A percentile compares a stretch with the other conserved stretches of the same genome.
phyloP scores from a whole-genome alignment of 2,329 filamentous ascomycete species.

The Aspergillus sojae region DNA sequence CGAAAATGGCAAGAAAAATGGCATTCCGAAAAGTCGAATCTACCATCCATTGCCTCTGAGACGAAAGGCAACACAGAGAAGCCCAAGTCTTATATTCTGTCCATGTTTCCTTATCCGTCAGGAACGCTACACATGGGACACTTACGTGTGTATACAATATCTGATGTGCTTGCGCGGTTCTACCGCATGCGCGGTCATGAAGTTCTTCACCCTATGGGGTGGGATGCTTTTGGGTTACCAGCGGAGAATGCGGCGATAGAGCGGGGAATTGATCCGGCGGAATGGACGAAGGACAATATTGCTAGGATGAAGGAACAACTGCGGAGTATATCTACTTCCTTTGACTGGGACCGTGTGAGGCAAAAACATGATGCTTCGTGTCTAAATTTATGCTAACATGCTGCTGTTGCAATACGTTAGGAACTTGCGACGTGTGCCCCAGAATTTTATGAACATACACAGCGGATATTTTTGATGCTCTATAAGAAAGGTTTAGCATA shows the following conservation, averaged over 20 bases:
- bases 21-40: conserved; percentile 29
- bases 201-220: conserved; percentile 87
- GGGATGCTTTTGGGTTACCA: conserved; percentile 89
- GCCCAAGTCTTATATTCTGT: conserved; percentile 68
- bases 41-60: neutral
- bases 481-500: conserved; percentile 76
- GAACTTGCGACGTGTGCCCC: conserved; percentile 84
- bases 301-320: conserved; percentile 82
- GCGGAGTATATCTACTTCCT: conserved; percentile 74
- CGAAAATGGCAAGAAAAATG: conserved; percentile 59
- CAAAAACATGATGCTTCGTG: neutral
- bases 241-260: conserved; percentile 92
- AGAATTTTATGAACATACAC: conserved; percentile 85
- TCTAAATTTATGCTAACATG: conserved; percentile 13
- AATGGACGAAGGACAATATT: conserved; percentile 82
- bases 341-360: conserved; percentile 80
- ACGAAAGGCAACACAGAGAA: conserved; percentile 21
- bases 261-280: conserved; percentile 72
- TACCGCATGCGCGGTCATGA: conserved; percentile 72
- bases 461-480: conserved; percentile 79
- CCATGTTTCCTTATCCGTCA: conserved; percentile 94
- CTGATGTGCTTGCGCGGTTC: conserved; percentile 80
- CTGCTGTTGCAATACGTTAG: conserved; percentile 46
- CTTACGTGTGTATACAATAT: conserved; percentile 85
- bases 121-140: conserved; percentile 85